Conservation (phyloP, 1,139 yeast species). For the Candida mesenterica region DNA sequence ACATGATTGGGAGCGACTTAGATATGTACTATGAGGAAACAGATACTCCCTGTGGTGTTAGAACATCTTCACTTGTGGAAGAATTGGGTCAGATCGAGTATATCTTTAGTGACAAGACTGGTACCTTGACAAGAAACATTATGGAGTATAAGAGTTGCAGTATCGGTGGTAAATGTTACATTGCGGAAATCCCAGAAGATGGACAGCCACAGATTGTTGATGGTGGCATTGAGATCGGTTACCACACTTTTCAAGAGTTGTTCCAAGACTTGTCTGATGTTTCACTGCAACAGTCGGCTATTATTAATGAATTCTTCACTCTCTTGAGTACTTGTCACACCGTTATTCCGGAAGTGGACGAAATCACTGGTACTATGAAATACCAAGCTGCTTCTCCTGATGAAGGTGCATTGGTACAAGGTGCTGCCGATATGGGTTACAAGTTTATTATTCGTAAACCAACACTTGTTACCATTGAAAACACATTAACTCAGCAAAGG, state of each 20-base stretch:
- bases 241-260: conserved; percentile 68
- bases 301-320: conserved; percentile 80
- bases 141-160: conserved; percentile 97
- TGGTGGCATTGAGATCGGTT: conserved; percentile 85
- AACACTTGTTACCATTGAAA: conserved; percentile 68
- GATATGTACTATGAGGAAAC: conserved; percentile 87
- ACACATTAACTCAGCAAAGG: conserved; percentile 35
- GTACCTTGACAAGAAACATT: conserved; percentile 89
- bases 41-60: conserved; percentile 91
- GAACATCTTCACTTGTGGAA: conserved; percentile 94
- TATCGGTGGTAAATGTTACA: conserved; percentile 89
- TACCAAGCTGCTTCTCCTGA: conserved; percentile 99
- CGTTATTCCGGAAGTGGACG: conserved; percentile 85
- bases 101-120: conserved; percentile 94
- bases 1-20: conserved; percentile 86
- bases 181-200: conserved; percentile 89
- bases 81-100: conserved; percentile 96
- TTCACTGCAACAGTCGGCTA: conserved; percentile 49
- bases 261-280: conserved; percentile 48
- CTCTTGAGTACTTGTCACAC: conserved; percentile 93
- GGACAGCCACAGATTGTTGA: conserved; percentile 67
- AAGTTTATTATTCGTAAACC: conserved; percentile 85
- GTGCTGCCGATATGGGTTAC: conserved; percentile 88
- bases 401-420: conserved; percentile 97
- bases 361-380: conserved; percentile 60